phyloP scores from a whole-genome alignment of 208 protist species.

The Naegleria gruberi region DNA sequence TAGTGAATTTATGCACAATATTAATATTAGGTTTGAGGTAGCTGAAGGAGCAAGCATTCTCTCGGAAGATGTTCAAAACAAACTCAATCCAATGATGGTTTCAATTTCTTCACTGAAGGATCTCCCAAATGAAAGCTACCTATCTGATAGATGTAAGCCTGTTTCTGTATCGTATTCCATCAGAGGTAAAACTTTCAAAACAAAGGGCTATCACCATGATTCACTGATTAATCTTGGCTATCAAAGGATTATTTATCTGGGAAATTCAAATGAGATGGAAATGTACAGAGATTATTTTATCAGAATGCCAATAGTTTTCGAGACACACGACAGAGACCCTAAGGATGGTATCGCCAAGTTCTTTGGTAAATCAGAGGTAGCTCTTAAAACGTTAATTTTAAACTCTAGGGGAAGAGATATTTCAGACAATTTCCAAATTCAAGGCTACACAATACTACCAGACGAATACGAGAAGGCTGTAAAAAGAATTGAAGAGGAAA shows the following conservation, averaged over 20 bases:
- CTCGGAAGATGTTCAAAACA: not conserved
- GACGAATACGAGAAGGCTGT: not conserved
- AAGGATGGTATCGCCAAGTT: not conserved
- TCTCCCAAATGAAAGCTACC: not conserved
- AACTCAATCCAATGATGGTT: not conserved
- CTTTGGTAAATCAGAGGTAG: not conserved
- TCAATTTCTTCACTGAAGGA: not conserved
- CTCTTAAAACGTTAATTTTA: not conserved
- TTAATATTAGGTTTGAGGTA: not conserved
- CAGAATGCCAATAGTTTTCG: not conserved
- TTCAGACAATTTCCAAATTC: not conserved
- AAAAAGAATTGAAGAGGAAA: not conserved
- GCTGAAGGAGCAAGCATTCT: not conserved
- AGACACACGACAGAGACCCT: not conserved
- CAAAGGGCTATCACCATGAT: not conserved
- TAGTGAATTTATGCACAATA: not conserved
- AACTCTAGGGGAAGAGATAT: not conserved
- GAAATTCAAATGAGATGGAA: not conserved
- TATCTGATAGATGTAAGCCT: not conserved
- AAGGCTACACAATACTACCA: not conserved
- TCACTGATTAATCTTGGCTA: not conserved
- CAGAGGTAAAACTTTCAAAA: not conserved
- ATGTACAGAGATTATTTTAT: not conserved
- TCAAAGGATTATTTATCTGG: not conserved
- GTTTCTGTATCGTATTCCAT: not conserved